Percentiles rank a stretch among this genome's conserved stretches.
Evolutionary conservation across 78 protist species (phyloP).

Genomic region (Dictyostelium purpureum): DNA sequence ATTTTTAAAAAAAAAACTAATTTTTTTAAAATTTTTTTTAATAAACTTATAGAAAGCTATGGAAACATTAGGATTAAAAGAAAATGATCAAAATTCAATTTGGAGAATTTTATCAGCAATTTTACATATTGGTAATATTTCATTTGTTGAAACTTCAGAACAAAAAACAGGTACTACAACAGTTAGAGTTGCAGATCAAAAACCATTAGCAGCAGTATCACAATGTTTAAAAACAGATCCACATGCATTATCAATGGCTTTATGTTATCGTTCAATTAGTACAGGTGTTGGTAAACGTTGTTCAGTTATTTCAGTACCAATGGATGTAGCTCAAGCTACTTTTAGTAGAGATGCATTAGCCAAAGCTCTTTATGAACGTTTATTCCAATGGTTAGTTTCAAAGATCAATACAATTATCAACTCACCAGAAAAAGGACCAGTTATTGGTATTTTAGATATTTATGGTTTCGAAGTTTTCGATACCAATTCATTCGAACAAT

Average conservation of each 20-base stretch:
- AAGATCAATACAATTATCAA: slow-evolving; percentile 66
- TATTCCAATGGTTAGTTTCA: slow-evolving; percentile 89
- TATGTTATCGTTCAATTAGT: slow-evolving; percentile 72
- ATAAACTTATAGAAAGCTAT: slow-evolving; percentile 53
- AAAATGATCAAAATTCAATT: slow-evolving; percentile 59
- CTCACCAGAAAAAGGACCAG: slow-evolving; percentile 40
- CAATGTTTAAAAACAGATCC: slow-evolving; percentile 30
- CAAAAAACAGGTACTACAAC: slow-evolving; percentile 36
- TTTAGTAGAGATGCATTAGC: slow-evolving; percentile 91
- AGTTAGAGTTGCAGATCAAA: slow-evolving; percentile 6
- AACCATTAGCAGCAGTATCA: slow-evolving; percentile 64
- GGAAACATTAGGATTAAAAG: slow-evolving; percentile 78
- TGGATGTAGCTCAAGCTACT: slow-evolving; percentile 60
- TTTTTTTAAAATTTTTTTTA: neutral
- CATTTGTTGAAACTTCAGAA: slow-evolving; percentile 66
- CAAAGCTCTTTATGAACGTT: slow-evolving; percentile 84
- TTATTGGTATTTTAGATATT: slow-evolving; percentile 94
- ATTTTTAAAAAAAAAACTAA: neutral
- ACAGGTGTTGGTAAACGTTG: slow-evolving; percentile 78
- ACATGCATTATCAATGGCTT: slow-evolving; percentile 33
- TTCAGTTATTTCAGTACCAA: slow-evolving; percentile 76
- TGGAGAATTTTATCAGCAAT: slow-evolving; percentile 82
- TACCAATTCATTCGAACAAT: slow-evolving; percentile 92
- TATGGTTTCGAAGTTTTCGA: slow-evolving; percentile 96
- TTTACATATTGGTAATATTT: slow-evolving; percentile 88